Evolutionary conservation across 768 basidiomycete genomes (phyloP).

Genomic region (Boletus reticuloceps): DNA sequence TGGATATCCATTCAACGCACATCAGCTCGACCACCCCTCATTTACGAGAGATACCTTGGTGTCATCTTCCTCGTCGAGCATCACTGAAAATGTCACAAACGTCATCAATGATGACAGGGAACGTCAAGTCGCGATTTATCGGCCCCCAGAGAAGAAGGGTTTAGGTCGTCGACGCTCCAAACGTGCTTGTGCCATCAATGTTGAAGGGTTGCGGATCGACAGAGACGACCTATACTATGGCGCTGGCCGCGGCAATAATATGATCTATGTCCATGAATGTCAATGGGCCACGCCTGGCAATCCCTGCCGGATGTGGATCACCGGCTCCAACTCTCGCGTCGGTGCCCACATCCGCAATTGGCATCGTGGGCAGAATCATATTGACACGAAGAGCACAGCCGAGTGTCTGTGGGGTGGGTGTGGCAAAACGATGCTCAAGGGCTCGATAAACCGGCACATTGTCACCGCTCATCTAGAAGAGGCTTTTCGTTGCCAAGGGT

Average conservation of each 20-base stretch:
- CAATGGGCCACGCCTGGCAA: not conserved
- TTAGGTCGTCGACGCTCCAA: not conserved
- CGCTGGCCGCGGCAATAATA: not conserved
- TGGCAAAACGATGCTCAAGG: not conserved
- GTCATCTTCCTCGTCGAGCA: too few relatives aligned
- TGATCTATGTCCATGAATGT: conserved; percentile 5
- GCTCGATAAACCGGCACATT: conserved; percentile 5
- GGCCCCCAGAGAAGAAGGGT: not conserved
- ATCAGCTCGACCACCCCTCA: not conserved
- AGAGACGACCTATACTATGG: not conserved
- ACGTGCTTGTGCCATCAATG: not conserved
- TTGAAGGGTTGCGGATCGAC: conserved; percentile 1
- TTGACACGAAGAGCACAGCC: too few relatives aligned
- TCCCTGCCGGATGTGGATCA: conserved; percentile 6
- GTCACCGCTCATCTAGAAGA: conserved; percentile 2
- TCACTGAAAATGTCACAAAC: not conserved
- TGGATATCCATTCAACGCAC: too few relatives aligned
- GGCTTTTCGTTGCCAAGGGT: not conserved
- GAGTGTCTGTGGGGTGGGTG: conserved; percentile 5
- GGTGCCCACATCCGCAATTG: conserved; percentile 4
- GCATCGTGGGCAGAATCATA: not conserved
- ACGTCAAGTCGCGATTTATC: not conserved
- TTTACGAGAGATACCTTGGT: not conserved
- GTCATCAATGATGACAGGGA: not conserved
- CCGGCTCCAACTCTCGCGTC: not conserved